Percentiles rank a stretch among this genome's conserved stretches.
Conservation (phyloP, 192 early-diverging fungal genomes). For the Thoreauomyces humboldtii region DNA sequence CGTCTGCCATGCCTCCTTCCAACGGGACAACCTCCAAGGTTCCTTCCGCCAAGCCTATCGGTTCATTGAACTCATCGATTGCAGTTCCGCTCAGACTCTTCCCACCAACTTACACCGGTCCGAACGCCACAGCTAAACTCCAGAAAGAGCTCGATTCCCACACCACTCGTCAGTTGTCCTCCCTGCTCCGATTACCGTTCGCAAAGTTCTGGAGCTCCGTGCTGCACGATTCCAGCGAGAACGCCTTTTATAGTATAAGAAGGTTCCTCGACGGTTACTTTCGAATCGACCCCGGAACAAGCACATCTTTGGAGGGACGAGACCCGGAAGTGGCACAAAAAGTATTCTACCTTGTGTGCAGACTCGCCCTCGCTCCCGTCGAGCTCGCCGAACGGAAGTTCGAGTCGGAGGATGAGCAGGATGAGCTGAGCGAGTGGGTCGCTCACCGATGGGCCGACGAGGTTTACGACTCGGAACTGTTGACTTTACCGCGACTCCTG, state of each 20-base stretch:
- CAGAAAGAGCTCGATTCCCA: no score
- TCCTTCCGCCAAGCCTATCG: no score
- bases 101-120: no score
- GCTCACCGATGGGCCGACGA: conserved; percentile 9
- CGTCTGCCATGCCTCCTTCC: no score
- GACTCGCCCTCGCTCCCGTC: conserved; percentile 14
- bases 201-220: conserved; percentile 28
- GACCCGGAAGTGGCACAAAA: conserved; percentile 18
- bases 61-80: no score
- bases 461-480: conserved; percentile 5
- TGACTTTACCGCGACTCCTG: conserved; percentile 19
- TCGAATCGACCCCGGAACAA: neutral
- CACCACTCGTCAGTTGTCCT: neutral
- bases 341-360: conserved; percentile 12
- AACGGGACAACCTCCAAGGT: no score
- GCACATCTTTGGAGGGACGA: no score
- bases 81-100: no score
- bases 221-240: neutral
- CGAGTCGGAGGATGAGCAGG: neutral
- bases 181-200: conserved; percentile 19
- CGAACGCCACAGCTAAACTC: no score
- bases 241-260: conserved; percentile 8
- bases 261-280: conserved; percentile 22
- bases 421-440: conserved; percentile 12
- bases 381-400: conserved; percentile 2